These are phyloP conservation scores for Entelexis sorbosivorans DNA, from an alignment of 1,139 yeast species.

Conservation along the genomic window DNA sequence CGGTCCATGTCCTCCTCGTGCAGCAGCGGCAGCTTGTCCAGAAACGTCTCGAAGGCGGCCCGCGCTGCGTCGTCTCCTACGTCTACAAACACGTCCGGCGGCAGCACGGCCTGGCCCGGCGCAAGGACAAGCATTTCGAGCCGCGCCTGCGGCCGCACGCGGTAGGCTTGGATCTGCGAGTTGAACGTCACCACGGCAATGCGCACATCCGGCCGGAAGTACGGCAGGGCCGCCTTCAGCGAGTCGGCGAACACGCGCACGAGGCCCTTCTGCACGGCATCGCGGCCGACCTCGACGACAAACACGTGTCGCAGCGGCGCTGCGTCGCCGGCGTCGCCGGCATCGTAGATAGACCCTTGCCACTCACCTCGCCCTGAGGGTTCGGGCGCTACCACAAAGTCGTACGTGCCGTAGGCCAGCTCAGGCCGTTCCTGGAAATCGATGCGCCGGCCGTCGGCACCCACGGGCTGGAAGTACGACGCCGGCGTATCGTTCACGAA, in stretches of 20 bases:
- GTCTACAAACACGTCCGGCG: slow-evolving; percentile 75
- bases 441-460: slow-evolving; percentile 47
- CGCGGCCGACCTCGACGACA: slow-evolving; percentile 60
- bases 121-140: slow-evolving; percentile 57
- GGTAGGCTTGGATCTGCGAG: slow-evolving; percentile 60
- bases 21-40: slow-evolving; percentile 48
- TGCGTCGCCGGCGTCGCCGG: slow-evolving; percentile 24
- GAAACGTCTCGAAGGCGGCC: slow-evolving; percentile 51
- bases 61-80: slow-evolving; percentile 36
- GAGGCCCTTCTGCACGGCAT: slow-evolving; percentile 51
- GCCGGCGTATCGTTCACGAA: slow-evolving; percentile 61
- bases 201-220: slow-evolving; percentile 11
- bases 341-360: slow-evolving; percentile 10
- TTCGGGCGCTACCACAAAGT: slow-evolving; percentile 54
- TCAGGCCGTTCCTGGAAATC: slow-evolving; percentile 66
- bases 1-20: slow-evolving; percentile 40
- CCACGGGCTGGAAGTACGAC: slow-evolving; percentile 57
- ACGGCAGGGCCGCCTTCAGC: slow-evolving; percentile 43
- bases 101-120: slow-evolving; percentile 41
- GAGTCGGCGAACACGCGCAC: slow-evolving; percentile 65
- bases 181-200: slow-evolving; percentile 72
- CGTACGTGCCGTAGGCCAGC: slow-evolving; percentile 73
- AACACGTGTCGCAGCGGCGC: slow-evolving; percentile 59
- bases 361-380: slow-evolving; percentile 27
- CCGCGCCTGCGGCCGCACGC: slow-evolving; percentile 40